Evolutionary conservation across 2,329 filamentous ascomycete species (phyloP), one percentile per base, ranked within the genome.

Genomic region (Aspergillus melleus): DNA sequence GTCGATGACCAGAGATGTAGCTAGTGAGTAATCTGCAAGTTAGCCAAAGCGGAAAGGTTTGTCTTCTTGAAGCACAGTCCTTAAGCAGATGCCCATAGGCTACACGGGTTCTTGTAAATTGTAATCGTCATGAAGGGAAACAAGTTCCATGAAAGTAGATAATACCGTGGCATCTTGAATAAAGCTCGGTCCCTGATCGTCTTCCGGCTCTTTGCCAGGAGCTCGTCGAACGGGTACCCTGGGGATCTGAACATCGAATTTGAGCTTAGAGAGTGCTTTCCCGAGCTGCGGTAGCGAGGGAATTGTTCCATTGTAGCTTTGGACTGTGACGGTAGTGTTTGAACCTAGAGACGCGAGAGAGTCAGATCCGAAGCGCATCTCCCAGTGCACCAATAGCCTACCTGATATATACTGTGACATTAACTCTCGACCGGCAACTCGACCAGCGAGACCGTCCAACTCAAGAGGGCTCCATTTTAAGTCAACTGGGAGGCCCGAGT

Each of bases 321-420:
- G 86, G 10, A 96, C 76, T 0, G 88, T 90, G 49, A 98, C 77
- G 20, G 87, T 92, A 1, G 90, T 92, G 77, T 98, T 97, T 73
- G 84, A 88, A 9, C 92, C 84, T 86, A 57, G 24, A 26, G 55
- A 16, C 6, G 32, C 20, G 29, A 19, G 19, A 8, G 36, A 30
- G 58, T 70, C 32, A 64, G 44, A 51, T 30, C 61, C 16, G 46
- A 49, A 49, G 12, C 49, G 19, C 11, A 9, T 20, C 30, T n/a
- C 11, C 4, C 1, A 20, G 24, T 16, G 20, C 30, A 3, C 6
- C 6, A 30, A 20, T 22, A n/a, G 64, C 74, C 52, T 70, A 84
- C 84, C 92, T 3, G 93, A 98, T 11, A 97, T 80, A 70, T 95
- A 98, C 67, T 91, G 87, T 2, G 92, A 96, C 10, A 98, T 76